A percentile compares a stretch with the other conserved stretches of the same genome.
phyloP scores from a whole-genome alignment of 2,329 filamentous ascomycete species.

The Diaporthe nobilis region DNA sequence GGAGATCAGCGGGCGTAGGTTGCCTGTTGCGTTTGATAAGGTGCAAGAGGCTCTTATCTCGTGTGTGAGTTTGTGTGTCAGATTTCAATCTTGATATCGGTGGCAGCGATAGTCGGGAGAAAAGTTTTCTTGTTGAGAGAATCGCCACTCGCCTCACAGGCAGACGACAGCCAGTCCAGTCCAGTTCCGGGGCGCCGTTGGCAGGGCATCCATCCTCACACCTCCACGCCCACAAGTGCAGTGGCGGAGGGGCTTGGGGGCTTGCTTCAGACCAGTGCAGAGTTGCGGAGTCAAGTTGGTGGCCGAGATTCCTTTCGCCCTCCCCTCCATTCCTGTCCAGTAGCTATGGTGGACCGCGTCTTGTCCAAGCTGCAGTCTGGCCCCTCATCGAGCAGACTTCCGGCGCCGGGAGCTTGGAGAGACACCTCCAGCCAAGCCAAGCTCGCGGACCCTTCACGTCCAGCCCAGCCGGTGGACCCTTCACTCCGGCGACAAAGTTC shows the following conservation, averaged over 20 bases:
- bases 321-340: neutral
- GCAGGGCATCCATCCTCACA: neutral
- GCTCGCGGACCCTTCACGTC: neutral
- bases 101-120: neutral
- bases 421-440: neutral
- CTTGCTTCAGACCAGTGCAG: conserved; percentile 11
- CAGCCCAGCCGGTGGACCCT: conserved; percentile 24
- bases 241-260: neutral
- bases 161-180: neutral
- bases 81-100: conserved; percentile 22
- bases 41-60: conserved; percentile 27
- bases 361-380: neutral
- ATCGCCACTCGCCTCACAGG: conserved; percentile 32
- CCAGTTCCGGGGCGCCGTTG: neutral
- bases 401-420: conserved; percentile 3
- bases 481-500: conserved; percentile 30
- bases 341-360: neutral
- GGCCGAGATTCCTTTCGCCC: conserved; percentile 3
- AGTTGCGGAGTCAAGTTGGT: neutral
- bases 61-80: conserved; percentile 21
- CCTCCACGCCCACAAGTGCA: neutral
- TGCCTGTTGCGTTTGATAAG: conserved; percentile 30
- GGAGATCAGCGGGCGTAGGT: conserved; percentile 4
- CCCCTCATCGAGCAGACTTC: conserved; percentile 11
- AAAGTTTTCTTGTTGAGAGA: conserved; percentile 35